These are phyloP conservation scores for Irpex sp. DNA, from an alignment of 1,284 basidiomycete genomes.

Conservation along the genomic window DNA sequence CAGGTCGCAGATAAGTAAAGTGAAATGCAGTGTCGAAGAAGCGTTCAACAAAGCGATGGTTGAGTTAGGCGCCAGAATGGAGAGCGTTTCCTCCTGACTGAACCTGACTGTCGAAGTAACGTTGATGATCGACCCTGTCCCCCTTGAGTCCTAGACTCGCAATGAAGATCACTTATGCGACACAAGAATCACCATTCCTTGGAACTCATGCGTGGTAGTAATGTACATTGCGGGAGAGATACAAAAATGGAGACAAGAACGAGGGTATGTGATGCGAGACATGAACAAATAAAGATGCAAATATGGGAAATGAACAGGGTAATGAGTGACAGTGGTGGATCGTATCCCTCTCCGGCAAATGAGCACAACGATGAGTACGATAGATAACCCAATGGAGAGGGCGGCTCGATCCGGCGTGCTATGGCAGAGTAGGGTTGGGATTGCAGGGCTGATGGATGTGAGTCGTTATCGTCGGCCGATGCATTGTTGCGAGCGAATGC, in stretches of 20 bases:
- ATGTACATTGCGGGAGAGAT: constrained; percentile 8
- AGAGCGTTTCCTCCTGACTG: neutral
- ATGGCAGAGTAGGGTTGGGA: neutral
- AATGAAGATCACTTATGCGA: neutral
- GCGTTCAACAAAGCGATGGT: neutral
- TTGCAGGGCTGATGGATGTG: neutral
- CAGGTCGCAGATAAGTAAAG: neutral
- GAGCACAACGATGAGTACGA: neutral
- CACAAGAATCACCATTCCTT: neutral
- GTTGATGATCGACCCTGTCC: neutral
- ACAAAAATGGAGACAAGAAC: neutral
- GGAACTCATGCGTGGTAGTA: neutral
- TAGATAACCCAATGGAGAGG: neutral
- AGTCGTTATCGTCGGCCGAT: neutral
- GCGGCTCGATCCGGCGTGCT: neutral
- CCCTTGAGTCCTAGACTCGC: neutral
- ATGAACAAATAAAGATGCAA: neutral
- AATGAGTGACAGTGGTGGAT: neutral
- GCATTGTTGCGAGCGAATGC: neutral
- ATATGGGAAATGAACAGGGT: neutral
- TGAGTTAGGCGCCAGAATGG: neutral
- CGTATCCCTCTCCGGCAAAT: neutral
- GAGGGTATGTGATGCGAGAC: no score
- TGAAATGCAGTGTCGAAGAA: neutral
- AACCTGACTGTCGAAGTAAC: no score